These are phyloP conservation scores for Cryphonectria parasitica DNA, from an alignment of 2,329 filamentous ascomycete genomes.

Conservation along the genomic window DNA sequence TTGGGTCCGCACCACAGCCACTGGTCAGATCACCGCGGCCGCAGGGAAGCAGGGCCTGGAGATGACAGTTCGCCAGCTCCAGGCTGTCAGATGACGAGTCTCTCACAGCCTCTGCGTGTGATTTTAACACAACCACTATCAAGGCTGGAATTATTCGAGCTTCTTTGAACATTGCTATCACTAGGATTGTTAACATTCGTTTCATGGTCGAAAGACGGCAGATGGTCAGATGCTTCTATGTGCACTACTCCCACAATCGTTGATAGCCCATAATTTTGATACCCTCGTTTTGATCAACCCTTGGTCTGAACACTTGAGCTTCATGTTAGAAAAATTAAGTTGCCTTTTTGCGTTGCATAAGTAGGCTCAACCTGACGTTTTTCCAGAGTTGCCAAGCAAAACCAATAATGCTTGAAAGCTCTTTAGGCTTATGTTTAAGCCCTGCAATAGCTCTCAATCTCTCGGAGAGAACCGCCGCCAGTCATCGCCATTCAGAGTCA, in stretches of 20 bases:
- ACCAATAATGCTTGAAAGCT: background rate
- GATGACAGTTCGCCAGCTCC: slow-evolving; percentile 8
- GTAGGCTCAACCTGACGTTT: too few species aligned
- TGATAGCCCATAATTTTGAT: background rate
- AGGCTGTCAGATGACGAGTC: background rate
- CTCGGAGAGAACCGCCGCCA: too few species aligned
- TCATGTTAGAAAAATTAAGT: too few species aligned
- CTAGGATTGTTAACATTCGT: background rate
- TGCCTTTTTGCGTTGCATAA: too few species aligned
- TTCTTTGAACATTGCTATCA: background rate
- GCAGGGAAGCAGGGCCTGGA: slow-evolving; percentile 15
- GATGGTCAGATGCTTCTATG: background rate
- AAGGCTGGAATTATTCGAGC: background rate
- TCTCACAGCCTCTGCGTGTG: background rate
- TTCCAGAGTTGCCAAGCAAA: background rate
- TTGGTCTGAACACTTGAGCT: background rate
- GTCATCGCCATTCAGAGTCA: too few species aligned
- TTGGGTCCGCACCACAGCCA: slow-evolving; percentile 17
- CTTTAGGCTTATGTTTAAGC: background rate
- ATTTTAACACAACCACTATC: background rate
- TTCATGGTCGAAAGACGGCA: background rate
- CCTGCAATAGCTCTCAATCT: too few species aligned
- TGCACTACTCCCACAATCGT: background rate
- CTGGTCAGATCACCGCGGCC: background rate
- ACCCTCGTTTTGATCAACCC: background rate